These are phyloP conservation scores for Cicer bijugum DNA, from an alignment of 306 rosid species.

Conservation along the genomic window DNA sequence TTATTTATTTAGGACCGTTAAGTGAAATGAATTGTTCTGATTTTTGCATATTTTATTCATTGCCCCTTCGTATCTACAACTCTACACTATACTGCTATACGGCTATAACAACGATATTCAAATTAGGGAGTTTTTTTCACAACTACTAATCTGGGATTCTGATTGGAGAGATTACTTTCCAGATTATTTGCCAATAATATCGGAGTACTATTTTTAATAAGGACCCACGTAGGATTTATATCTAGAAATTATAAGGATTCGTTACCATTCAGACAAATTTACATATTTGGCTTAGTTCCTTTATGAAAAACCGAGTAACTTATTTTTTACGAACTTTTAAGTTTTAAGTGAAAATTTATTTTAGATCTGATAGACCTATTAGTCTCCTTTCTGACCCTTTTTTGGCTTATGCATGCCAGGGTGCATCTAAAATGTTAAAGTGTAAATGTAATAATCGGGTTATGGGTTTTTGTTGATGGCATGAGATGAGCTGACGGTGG, in stretches of 20 bases:
- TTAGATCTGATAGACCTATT: conserved; percentile 6
- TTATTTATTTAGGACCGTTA: not conserved
- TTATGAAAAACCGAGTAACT: not conserved
- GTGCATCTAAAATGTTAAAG: not conserved
- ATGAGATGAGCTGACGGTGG: not conserved
- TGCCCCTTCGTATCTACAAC: no score
- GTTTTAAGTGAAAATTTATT: not conserved
- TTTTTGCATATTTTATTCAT: not conserved
- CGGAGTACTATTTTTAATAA: not conserved
- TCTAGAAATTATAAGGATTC: conserved; percentile 5
- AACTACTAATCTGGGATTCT: not conserved
- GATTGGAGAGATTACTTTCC: not conserved
- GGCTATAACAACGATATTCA: not conserved
- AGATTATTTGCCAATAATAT: not conserved
- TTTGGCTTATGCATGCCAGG: not conserved
- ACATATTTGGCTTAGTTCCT: not conserved
- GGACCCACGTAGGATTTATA: not conserved
- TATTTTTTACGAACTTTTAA: not conserved
- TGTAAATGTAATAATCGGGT: conserved; percentile 6
- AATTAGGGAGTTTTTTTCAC: no score
- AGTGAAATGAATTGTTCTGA: not conserved
- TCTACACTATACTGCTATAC: not conserved
- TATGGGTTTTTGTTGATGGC: not conserved
- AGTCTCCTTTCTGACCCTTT: not conserved
- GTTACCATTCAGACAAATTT: not conserved